These are phyloP conservation scores for Cladorrhinum sp. DNA, from an alignment of 2,329 filamentous ascomycete species.

Conservation along the genomic window DNA sequence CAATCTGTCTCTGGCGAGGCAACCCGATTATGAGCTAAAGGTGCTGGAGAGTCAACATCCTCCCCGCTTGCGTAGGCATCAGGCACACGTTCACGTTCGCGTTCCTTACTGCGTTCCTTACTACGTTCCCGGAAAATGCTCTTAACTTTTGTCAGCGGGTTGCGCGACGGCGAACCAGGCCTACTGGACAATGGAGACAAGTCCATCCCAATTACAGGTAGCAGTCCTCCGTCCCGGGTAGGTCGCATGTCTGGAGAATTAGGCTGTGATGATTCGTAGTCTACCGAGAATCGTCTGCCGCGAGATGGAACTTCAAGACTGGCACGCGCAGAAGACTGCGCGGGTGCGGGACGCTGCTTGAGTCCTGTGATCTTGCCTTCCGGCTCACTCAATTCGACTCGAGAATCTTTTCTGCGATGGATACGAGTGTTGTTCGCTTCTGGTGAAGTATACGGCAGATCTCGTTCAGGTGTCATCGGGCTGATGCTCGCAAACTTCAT, in stretches of 20 bases:
- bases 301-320: conserved; percentile 50
- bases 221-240: conserved; percentile 44
- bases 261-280: conserved; percentile 45
- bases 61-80: conserved; percentile 34
- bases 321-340: conserved; percentile 35
- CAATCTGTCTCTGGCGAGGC: conserved; percentile 31
- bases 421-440: conserved; percentile 29
- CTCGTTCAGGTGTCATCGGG: conserved; percentile 34
- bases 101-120: conserved; percentile 37
- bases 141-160: conserved; percentile 54
- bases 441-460: conserved; percentile 27
- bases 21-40: conserved; percentile 29
- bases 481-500: conserved; percentile 34
- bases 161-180: conserved; percentile 60
- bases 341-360: conserved; percentile 27
- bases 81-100: conserved; percentile 30
- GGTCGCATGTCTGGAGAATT: conserved; percentile 52
- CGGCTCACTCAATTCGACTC: conserved; percentile 40
- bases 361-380: conserved; percentile 30
- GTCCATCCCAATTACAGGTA: conserved; percentile 60
- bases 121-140: conserved; percentile 55
- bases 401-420: conserved; percentile 38
- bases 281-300: conserved; percentile 40
- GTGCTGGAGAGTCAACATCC: conserved; percentile 29
- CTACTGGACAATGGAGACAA: conserved; percentile 62